These are phyloP conservation scores for Juncus inflexus DNA, from an alignment of 176 grass and related monocot species.

Conservation along the genomic window DNA sequence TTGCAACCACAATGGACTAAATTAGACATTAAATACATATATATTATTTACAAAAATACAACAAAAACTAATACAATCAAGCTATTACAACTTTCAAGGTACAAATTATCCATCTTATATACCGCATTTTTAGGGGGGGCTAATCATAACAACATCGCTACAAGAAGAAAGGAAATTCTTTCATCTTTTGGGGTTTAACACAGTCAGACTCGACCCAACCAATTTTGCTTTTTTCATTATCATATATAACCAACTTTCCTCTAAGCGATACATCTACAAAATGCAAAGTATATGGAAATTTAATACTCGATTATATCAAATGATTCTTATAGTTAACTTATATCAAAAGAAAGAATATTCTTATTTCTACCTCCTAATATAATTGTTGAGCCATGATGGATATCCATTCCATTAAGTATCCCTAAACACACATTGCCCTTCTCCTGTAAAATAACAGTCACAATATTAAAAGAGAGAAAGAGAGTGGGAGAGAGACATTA, in stretches of 20 bases:
- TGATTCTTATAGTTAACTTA: constrained; percentile 10
- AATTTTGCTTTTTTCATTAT: constrained; percentile 60
- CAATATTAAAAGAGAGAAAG: constrained; percentile 19
- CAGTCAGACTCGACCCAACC: constrained; percentile 79
- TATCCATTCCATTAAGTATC: constrained; percentile 55
- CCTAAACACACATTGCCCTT: constrained; percentile 86
- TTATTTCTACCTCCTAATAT: constrained; percentile 70
- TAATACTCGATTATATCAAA: not conserved
- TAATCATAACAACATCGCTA: constrained; percentile 24
- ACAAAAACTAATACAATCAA: constrained; percentile 18
- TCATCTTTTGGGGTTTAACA: constrained; percentile 37
- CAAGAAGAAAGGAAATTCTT: constrained; percentile 49
- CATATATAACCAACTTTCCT: constrained; percentile 79
- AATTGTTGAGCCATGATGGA: constrained; percentile 55
- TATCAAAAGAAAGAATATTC: not conserved
- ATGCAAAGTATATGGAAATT: not conserved
- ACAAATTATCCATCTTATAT: constrained; percentile 21
- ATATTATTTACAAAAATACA: constrained; percentile 29
- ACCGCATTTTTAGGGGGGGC: constrained; percentile 22
- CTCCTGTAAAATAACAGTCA: constrained; percentile 37
- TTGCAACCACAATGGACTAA: constrained; percentile 12
- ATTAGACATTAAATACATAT: constrained; percentile 23
- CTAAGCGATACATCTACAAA: constrained; percentile 62
- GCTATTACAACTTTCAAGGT: constrained; percentile 15
- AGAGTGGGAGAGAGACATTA: not conserved